phyloP scores from a whole-genome alignment of 805 yeast genomes.

The Novakomyces olei region DNA sequence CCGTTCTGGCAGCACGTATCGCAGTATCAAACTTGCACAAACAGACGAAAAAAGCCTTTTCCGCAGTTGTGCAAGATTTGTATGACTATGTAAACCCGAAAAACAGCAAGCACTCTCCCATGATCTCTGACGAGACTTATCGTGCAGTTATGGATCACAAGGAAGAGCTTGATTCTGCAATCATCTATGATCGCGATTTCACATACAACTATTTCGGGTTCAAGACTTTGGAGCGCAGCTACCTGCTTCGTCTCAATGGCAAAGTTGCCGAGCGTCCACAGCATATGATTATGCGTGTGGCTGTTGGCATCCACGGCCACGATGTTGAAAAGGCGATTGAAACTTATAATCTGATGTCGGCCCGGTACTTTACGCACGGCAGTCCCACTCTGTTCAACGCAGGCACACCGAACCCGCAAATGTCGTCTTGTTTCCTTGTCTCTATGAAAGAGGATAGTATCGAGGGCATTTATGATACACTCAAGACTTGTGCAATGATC shows the following conservation, averaged over 20 bases:
- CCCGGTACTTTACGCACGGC: slow-evolving; percentile 74
- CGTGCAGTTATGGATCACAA: slow-evolving; percentile 40
- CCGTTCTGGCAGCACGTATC: slow-evolving; percentile 66
- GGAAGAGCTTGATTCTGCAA: slow-evolving; percentile 47
- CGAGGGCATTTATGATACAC: slow-evolving; percentile 80
- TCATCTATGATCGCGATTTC: slow-evolving; percentile 58
- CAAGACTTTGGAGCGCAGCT: slow-evolving; percentile 77
- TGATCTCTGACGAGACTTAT: slow-evolving; percentile 47
- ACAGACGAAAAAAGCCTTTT: slow-evolving; percentile 72
- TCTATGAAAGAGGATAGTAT: slow-evolving; percentile 89
- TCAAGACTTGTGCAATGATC: slow-evolving; percentile 70
- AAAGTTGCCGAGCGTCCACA: slow-evolving; percentile 79
- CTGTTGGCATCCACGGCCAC: slow-evolving; percentile 68
- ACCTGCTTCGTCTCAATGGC: slow-evolving; percentile 43
- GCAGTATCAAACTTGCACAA: slow-evolving; percentile 88
- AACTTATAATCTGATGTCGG: slow-evolving; percentile 74
- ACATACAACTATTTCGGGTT: slow-evolving; percentile 68
- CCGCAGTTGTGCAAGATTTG: slow-evolving; percentile 51
- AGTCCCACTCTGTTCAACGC: slow-evolving; percentile 90
- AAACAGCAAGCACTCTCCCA: slow-evolving; percentile 42
- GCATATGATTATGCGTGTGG: slow-evolving; percentile 71
- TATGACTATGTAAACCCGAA: slow-evolving; percentile 64
- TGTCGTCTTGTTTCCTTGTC: slow-evolving; percentile 80
- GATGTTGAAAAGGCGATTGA: slow-evolving; percentile 46
- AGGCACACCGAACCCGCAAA: slow-evolving; percentile 63